Percentiles rank a stretch among this genome's conserved stretches.
Conservation (phyloP, 1,139 yeast genomes). For the Barnettozyma hawaiiensis region DNA sequence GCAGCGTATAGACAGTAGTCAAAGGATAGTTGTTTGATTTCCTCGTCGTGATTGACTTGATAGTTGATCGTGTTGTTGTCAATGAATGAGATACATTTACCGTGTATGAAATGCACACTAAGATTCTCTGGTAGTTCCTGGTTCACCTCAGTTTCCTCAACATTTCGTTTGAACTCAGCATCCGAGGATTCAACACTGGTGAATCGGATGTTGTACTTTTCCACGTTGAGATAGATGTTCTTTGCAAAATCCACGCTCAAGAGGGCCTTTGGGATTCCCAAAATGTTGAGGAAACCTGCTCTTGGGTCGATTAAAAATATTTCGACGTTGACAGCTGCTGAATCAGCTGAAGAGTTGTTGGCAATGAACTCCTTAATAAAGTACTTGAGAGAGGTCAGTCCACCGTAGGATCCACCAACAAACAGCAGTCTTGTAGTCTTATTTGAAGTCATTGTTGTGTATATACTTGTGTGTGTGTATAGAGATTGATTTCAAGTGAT, state of each 20-base stretch:
- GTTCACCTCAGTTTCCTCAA: slow-evolving; percentile 15
- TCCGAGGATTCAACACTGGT: slow-evolving; percentile 32
- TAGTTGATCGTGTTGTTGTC: slow-evolving; percentile 27
- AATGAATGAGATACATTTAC: slow-evolving; percentile 33
- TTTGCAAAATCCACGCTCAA: slow-evolving; percentile 43
- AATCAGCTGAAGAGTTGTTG: slow-evolving; percentile 5
- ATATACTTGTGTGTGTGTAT: no score
- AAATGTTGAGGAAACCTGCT: slow-evolving; percentile 45
- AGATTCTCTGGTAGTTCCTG: slow-evolving; percentile 18
- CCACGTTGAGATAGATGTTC: slow-evolving; percentile 33
- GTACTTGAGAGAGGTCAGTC: slow-evolving; percentile 38
- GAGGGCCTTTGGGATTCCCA: slow-evolving; percentile 47
- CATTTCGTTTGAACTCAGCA: slow-evolving; percentile 27
- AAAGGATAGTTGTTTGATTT: slow-evolving; percentile 33
- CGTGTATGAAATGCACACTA: slow-evolving; percentile 35
- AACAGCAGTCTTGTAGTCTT: slow-evolving; percentile 32
- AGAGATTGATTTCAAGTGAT: no score
- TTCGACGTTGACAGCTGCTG: slow-evolving; percentile 25
- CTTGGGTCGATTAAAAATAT: slow-evolving; percentile 46
- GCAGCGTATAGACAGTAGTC: slow-evolving; percentile 46
- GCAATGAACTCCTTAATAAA: slow-evolving; percentile 32
- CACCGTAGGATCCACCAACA: slow-evolving; percentile 52
- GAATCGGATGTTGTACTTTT: slow-evolving; percentile 23
- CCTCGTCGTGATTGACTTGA: slow-evolving; percentile 12
- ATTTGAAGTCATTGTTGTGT: background rate